Evolutionary conservation across 192 early-diverging fungal genomes (phyloP), one percentile per base, ranked within the genome.

Genomic region (Chytriomyces sp.): DNA sequence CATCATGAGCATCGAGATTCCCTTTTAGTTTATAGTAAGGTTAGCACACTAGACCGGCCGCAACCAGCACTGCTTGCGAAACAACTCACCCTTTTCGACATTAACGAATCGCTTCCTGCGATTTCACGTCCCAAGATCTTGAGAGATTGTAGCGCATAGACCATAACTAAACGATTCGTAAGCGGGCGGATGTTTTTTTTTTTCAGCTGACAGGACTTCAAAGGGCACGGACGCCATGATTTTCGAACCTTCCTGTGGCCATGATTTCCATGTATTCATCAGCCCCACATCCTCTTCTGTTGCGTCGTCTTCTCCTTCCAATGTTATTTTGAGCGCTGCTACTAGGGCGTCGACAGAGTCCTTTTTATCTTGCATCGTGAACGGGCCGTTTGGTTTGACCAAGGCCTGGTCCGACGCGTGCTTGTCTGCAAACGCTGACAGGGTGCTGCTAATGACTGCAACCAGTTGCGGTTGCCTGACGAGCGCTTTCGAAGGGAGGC

Each of bases 71-170:
- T 35, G 35, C 35, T 35, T 0, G 67, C 9, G 53, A 62, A 61
- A 69, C 47, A 49, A 11, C 20, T 64, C 84, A 90, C 89, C 80
- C 82, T 53, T 61, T 86, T 82, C 24, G 88, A 80, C 77, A 89
- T 90, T 45, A 93, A 69, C 20, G 66, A 57, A 20, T 88, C 88
- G 70, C 89, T 86, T 35, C 91, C 91, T 46, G 80, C 77, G 3
- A 82, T 76, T 61, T 87, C 83, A 26, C 92, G 83, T 7, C 86
- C 88, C 24, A 93, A 75, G 16, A 88, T 82, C 76, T 90, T 90
- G 61, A 93, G 71, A 10, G 82, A 72, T 61, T 89, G 77, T 44
- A 93, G 72, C 16, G 86, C 89, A 50, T 79, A 45, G 0, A 70
- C 68, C 47, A 80, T 80, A n/a, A 86, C 91, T 92, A 9, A 7